Evolutionary conservation across 2,329 filamentous ascomycete species (phyloP), one percentile per base, ranked within the genome.

Genomic region (Cucurbitaria berberidis): DNA sequence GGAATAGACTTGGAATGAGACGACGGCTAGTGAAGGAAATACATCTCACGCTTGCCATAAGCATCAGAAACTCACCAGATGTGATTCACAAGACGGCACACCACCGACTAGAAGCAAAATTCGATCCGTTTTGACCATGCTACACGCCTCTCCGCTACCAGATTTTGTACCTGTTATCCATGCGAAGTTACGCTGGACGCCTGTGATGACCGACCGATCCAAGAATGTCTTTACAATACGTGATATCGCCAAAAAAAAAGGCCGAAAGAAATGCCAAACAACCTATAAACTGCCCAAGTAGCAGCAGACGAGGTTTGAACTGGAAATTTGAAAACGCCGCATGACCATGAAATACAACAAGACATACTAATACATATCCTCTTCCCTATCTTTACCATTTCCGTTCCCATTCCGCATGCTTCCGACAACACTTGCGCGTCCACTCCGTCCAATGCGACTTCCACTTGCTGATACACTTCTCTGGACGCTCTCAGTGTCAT

Each of bases 321-420:
- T 32, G 43, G 29, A 24, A 49, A 39, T 42, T 29, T 21, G 15
- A 43, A 22, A 43, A 15, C 32, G 18, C 15, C 22, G 22, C 32
- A 27, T 36, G 41, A 30, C 4, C 15, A 48, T 35, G 30, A 22
- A 30, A 42, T 19, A 43, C 22, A 45, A 34, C 36, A 32, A 45
- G 48, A 46, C 34, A 48, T 60, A 62, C 61, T 68, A 70, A 55
- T 59, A 69, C 57, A 61, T 58, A 46, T 55, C 60, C 43, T 59
- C 58, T 32, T 57, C 57, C 29, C 52, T 53, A 8, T 57, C 54
- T 27, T 54, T 51, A 6, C 46, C 46, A 35, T 18, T 27, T 24
- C 53, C 62, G 51, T 49, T 52, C 42, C 50, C 59, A 43, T 47
- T 53, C 21, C 47, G 58, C 42, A 38, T 40, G n/a, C 54, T 64